Evolutionary conservation across 805 yeast genomes (phyloP), one percentile per base, ranked within the genome.

Genomic region (Starmerella potacharoeniae): DNA sequence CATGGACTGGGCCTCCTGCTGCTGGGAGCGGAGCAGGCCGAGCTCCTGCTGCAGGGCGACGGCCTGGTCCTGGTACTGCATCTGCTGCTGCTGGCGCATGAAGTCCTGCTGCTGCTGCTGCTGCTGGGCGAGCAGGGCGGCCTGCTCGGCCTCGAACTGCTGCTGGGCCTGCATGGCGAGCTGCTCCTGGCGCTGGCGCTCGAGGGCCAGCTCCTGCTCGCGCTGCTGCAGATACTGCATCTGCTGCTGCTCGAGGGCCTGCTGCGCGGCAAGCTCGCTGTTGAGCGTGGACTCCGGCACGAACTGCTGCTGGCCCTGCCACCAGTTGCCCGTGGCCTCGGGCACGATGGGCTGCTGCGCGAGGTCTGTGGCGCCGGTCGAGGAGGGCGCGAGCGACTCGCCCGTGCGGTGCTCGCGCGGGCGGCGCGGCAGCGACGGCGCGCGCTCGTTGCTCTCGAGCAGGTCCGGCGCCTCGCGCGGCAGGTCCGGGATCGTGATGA

Each of bases 11-110:
- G 87, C 95, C 62, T 82, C 85, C 61, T 89, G 95, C 64, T 84
- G 86, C 64, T 88, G 96, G 39, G 83, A 86, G 60, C 82, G 79
- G 60, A 88, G 73, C 59, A 82, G 78, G 40, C 86, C 72, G 49
- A 90, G 69, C 66, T 89, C 95, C 62, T 87, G 83, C 67, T 89
- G 95, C 53, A 86, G 73, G 60, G 86, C 90, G 0, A 90, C 81
- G 35, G 82, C 86, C 58, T 86, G 76, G 33, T 89, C 88, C 65
- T 84, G 86, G 8, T 80, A 71, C 67, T 86, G 93, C 51, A 80
- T 81, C 51, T 85, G 86, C 45, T 47, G 54, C 42, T 54, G 59
- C 50, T 46, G 39, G 54, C 81, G 79, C 58, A 80, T 64, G 49
- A 80, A 72, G 55, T 83, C 87, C 60, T 84, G 86, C 64, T 84